Percentiles rank a stretch among this genome's conserved stretches.
phyloP scores from a whole-genome alignment of 345 rosid genomes.

The Physaria fendleri region DNA sequence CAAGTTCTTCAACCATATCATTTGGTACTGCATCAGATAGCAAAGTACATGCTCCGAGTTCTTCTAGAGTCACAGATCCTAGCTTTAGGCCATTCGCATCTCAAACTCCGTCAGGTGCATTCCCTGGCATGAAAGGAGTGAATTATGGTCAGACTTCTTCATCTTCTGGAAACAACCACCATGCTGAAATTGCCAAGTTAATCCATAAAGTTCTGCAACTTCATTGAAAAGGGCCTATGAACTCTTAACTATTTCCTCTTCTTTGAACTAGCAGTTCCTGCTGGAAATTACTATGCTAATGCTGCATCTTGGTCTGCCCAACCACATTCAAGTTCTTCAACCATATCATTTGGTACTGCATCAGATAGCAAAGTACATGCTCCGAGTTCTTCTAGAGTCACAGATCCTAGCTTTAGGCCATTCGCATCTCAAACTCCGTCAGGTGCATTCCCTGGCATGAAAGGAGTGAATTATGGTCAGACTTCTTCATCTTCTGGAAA shows the following conservation, averaged over 20 bases:
- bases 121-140: slow-evolving; percentile 47
- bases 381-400: slow-evolving; percentile 45
- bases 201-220: slow-evolving; percentile 67
- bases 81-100: slow-evolving; percentile 50
- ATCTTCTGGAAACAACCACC: slow-evolving; percentile 39
- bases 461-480: slow-evolving; percentile 47
- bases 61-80: slow-evolving; percentile 47
- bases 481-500: slow-evolving; percentile 39
- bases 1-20: slow-evolving; percentile 39
- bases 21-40: slow-evolving; percentile 46
- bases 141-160: slow-evolving; percentile 47
- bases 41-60: slow-evolving; percentile 43
- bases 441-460: slow-evolving; percentile 43
- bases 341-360: slow-evolving; percentile 42
- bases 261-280: slow-evolving; percentile 37
- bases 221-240: not conserved
- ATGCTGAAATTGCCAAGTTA: slow-evolving; percentile 67
- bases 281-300: slow-evolving; percentile 44
- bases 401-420: slow-evolving; percentile 55
- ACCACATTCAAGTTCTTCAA: slow-evolving; percentile 40
- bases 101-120: slow-evolving; percentile 45
- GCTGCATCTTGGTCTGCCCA: slow-evolving; percentile 75
- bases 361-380: slow-evolving; percentile 45
- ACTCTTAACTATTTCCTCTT: slow-evolving; percentile 13
- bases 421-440: slow-evolving; percentile 46